Evolutionary conservation across 148 eudicot genomes (phyloP), one percentile per base, ranked within the genome.

Genomic region (Chenopodium berlandieri): DNA sequence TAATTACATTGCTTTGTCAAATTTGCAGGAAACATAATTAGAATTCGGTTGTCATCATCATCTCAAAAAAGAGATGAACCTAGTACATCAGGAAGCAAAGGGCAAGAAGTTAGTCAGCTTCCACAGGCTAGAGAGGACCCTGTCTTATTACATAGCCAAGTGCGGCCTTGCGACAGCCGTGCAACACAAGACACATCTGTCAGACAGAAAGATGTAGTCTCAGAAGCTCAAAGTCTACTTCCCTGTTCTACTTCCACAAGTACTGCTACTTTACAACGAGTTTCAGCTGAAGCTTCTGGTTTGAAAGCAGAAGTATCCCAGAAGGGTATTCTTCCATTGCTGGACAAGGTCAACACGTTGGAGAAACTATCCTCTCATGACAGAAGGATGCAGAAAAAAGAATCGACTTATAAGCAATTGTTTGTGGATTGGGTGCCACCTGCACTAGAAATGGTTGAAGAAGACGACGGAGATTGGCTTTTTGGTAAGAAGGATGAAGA

Each of bases 401-500:
- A 72, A 31, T n/a, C 78, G 0, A 58, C 74, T 47, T 90, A 88
- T 79, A 75, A 79, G 12, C 81, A 77, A 20, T 81, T 93, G 75
- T 56, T 91, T 46, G 88, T 82, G 81, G 84, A 56, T 64, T 85
- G 84, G 90, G 74, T 50, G 19, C 86, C 86, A 25, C 86, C 83
- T 0, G 6, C 40, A 12, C 34, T 76, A 10, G 65, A 10, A 1
- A 60, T 54, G 37, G 32, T 54, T 3, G 64, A 34, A 17, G 79
- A 81, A 37, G 96, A 88, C 34, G 90, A 87, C 9, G 81, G 85
- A 37, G 92, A 90, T 17, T 93, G 97, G 97, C 85, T 93, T 14
- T 89, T 84, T 72, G 46, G 78, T 62, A 82, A 66, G 23, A 89
- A 86, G 81, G 67, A 44, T n/a, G 81, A 64, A 16, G 74, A 79